phyloP scores from a whole-genome alignment of 2,329 filamentous ascomycete species.

The Aspergillus alliaceus region DNA sequence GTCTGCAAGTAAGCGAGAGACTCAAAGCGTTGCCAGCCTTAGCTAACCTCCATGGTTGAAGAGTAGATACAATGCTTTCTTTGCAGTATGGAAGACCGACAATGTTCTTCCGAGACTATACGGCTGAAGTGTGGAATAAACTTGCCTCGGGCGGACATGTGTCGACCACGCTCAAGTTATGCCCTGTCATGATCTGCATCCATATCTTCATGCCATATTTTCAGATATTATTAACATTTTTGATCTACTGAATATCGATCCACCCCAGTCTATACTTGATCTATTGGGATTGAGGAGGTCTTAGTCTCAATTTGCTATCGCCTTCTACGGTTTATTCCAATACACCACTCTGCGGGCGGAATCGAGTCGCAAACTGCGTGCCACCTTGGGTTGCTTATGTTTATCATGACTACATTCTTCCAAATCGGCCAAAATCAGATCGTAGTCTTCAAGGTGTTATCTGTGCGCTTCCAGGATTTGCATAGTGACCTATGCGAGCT shows the following conservation, averaged over 20 bases:
- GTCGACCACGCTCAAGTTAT: not conserved
- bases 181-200: not conserved
- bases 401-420: constrained; percentile 5
- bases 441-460: not conserved
- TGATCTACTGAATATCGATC: not conserved
- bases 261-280: not conserved
- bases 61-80: constrained; percentile 2
- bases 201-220: constrained; percentile 1
- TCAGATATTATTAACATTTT: constrained; percentile 3
- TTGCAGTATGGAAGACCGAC: constrained; percentile 5
- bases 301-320: constrained; percentile 11
- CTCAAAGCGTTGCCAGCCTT: not conserved
- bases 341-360: not conserved
- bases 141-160: not conserved
- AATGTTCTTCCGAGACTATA: constrained; percentile 14
- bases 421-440: constrained; percentile 4
- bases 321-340: constrained; percentile 5
- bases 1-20: constrained; percentile 9
- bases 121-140: constrained; percentile 1
- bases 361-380: not conserved
- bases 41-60: not conserved
- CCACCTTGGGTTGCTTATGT: constrained; percentile 6
- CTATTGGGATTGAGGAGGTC: constrained; percentile 5
- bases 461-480: constrained; percentile 1
- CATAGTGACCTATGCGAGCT: not conserved